Conservation (phyloP, 257 asterid genomes). For the Lantana camara region DNA sequence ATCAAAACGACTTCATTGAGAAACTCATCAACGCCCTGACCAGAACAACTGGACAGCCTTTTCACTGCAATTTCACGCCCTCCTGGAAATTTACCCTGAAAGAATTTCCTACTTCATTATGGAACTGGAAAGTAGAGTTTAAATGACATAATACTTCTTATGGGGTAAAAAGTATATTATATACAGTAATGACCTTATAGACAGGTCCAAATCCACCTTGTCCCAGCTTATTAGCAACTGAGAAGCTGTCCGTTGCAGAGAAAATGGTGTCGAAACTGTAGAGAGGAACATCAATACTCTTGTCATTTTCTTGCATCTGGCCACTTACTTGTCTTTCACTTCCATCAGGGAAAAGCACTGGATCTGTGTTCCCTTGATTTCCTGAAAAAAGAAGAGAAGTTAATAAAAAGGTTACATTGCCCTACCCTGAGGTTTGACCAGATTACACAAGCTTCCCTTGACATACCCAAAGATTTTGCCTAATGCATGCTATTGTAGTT, state of each 20-base stretch:
- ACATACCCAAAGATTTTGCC: too few relatives aligned
- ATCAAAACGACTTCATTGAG: constrained; percentile 46
- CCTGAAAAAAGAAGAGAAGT: constrained; percentile 14
- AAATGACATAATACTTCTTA: too few relatives aligned
- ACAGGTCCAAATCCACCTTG: constrained; percentile 74
- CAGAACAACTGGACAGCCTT: constrained; percentile 40
- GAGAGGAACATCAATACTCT: constrained; percentile 42
- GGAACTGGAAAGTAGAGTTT: not conserved
- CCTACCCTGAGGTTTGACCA: too few relatives aligned
- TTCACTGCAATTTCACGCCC: constrained; percentile 49
- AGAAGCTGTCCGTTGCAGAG: constrained; percentile 56
- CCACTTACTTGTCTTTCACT: constrained; percentile 28
- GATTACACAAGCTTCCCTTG: too few relatives aligned
- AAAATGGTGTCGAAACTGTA: constrained; percentile 42
- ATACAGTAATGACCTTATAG: constrained; percentile 69
- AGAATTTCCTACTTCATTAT: not conserved
- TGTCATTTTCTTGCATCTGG: constrained; percentile 38
- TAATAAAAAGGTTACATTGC: too few relatives aligned
- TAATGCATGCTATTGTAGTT: too few relatives aligned
- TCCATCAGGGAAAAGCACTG: constrained; percentile 9
- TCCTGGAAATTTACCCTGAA: constrained; percentile 45
- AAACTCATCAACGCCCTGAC: constrained; percentile 50
- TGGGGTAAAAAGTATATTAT: too few relatives aligned
- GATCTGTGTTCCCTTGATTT: constrained; percentile 14
- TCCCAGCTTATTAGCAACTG: constrained; percentile 56